Evolutionary conservation across 805 yeast genomes (phyloP).

Genomic region (Yarrowia sp.): DNA sequence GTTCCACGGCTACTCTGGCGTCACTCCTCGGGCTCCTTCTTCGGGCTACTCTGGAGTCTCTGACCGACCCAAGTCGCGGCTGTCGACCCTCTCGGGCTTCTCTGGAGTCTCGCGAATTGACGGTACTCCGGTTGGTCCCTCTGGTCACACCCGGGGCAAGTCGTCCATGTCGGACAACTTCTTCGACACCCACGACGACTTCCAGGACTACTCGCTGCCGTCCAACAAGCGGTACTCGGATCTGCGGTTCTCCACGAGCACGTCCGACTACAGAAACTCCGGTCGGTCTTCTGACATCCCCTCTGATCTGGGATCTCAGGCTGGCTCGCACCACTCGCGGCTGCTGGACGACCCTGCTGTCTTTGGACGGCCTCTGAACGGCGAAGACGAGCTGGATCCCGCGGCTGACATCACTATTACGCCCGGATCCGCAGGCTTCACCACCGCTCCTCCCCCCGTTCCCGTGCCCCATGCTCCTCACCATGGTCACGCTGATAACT

Average conservation of each 20-base stretch:
- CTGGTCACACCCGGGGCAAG: neutral
- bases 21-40: neutral
- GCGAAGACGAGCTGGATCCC: neutral
- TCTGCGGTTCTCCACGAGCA: neutral
- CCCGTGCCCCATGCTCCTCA: conserved; percentile 7
- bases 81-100: neutral
- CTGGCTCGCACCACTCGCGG: neutral
- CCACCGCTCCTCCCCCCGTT: neutral
- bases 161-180: neutral
- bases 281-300: neutral
- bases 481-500: neutral
- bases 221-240: conserved; percentile 13
- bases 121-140: conserved; percentile 1
- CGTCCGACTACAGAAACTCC: neutral
- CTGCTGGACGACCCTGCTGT: conserved; percentile 12
- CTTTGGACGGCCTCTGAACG: neutral
- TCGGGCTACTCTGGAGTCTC: neutral
- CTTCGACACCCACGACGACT: neutral
- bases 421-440: neutral
- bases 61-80: neutral
- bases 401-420: neutral
- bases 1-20: neutral
- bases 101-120: neutral
- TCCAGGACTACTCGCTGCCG: conserved; percentile 1
- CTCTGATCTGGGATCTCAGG: neutral